Evolutionary conservation across 2,329 filamentous ascomycete species (phyloP).

Genomic region (Hypoxylon sp.): DNA sequence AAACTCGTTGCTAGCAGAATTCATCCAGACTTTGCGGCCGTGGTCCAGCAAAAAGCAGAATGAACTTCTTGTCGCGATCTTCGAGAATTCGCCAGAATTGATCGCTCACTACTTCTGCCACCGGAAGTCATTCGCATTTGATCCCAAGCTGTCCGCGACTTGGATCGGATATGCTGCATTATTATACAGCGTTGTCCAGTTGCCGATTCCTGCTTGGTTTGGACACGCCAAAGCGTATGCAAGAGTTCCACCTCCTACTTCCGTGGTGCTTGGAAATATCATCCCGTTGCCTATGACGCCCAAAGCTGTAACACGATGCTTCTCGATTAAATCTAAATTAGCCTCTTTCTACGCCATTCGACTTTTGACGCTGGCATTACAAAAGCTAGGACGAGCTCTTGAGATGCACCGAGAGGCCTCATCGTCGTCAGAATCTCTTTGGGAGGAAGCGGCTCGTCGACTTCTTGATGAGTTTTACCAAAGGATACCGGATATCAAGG

Average conservation of each 20-base stretch:
- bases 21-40: slow-evolving; percentile 83
- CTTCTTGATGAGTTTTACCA: slow-evolving; percentile 81
- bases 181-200: slow-evolving; percentile 82
- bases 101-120: slow-evolving; percentile 88
- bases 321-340: slow-evolving; percentile 82
- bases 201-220: slow-evolving; percentile 79
- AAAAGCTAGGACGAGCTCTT: slow-evolving; percentile 78
- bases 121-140: slow-evolving; percentile 84
- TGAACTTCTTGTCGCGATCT: slow-evolving; percentile 84
- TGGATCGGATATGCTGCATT: slow-evolving; percentile 97
- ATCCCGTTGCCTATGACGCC: slow-evolving; percentile 85
- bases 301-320: slow-evolving; percentile 81
- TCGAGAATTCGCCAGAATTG: slow-evolving; percentile 85
- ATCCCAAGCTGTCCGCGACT: slow-evolving; percentile 90
- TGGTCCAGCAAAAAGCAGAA: slow-evolving; percentile 86
- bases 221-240: slow-evolving; percentile 75
- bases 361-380: slow-evolving; percentile 81
- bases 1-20: slow-evolving; percentile 83
- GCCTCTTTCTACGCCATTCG: slow-evolving; percentile 87
- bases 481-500: slow-evolving; percentile 84
- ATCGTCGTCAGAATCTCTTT: slow-evolving; percentile 64
- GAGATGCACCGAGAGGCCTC: slow-evolving; percentile 68
- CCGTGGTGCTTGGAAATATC: slow-evolving; percentile 85
- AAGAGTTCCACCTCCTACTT: slow-evolving; percentile 79
- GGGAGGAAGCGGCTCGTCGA: slow-evolving; percentile 76